Evolutionary conservation across 1,284 basidiomycete species (phyloP), one percentile per base, ranked within the genome.

Genomic region (Hymenochaete sp.): DNA sequence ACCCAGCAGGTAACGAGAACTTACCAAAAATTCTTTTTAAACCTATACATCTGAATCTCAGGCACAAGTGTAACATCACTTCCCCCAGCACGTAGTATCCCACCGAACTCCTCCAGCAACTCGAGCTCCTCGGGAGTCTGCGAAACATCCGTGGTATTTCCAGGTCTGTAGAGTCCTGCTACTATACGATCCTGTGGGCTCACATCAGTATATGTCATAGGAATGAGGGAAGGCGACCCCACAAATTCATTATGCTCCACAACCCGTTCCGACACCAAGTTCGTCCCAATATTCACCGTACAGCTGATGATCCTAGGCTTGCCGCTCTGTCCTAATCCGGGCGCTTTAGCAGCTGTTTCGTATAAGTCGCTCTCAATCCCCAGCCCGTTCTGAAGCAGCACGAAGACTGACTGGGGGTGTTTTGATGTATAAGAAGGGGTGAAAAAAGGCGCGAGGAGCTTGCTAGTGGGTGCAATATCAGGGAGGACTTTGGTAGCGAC

Each of bases 381-480:
- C 3, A 91, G 65, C 1, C 87, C 86, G 58, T 91, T 90, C 63
- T 88, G 83, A 36, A 90, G 61, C 11, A 89, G 58, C 1, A 83
- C 75, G 53, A 82, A 83, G 1, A 72, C 73, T 0, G 77, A 77
- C 52, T 79, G 76, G 2, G 62, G 52, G 13, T 6, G 21, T n/a
- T n/a, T 5, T 51, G 70, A 62, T 13, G 64, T 57, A 55, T 81
- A 81, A 1, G 70, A 64, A 1, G 66, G 49, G 0, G 68, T 66
- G 21, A 89, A 64, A 1, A 82, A 63, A 1, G 82, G 77, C 16
- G 66, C 62, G 13, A 89, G 69, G 10, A 88, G 62, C 10, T 63
- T 59, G 0, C 79, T 64, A 3, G 78, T 85, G 10, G 70, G 71
- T 1, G 64, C 56, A 14, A 83, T 59, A 54, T 90, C 86, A 0